A percentile compares a stretch with the other conserved stretches of the same genome.
Evolutionary conservation across 2,329 filamentous ascomycete genomes (phyloP).

Genomic region (Alternaria triticina): DNA sequence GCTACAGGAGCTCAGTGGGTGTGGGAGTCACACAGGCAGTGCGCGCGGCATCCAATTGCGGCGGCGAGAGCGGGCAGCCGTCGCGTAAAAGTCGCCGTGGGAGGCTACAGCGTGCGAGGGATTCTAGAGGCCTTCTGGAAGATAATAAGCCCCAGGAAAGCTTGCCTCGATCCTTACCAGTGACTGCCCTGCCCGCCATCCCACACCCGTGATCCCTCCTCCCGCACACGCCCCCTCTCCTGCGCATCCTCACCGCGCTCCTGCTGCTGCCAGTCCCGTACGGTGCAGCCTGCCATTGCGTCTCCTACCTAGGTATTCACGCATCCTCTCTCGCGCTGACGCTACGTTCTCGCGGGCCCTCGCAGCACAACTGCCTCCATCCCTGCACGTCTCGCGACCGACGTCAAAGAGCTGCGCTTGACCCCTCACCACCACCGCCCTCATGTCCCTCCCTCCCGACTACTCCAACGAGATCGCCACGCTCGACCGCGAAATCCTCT

Average conservation of each 20-base stretch:
- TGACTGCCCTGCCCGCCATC: constrained; percentile 22
- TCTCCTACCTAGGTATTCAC: neutral
- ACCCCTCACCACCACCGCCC: constrained; percentile 41
- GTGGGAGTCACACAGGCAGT: constrained; percentile 4
- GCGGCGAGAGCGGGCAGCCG: constrained; percentile 15
- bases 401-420: constrained; percentile 47
- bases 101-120: constrained; percentile 4
- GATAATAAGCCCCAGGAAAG: constrained; percentile 25
- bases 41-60: constrained; percentile 20
- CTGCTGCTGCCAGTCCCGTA: constrained; percentile 1
- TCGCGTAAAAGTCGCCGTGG: constrained; percentile 6
- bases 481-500: constrained; percentile 67
- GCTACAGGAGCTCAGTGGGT: neutral
- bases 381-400: constrained; percentile 46
- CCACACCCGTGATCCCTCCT: constrained; percentile 21
- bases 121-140: constrained; percentile 43
- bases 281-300: constrained; percentile 11
- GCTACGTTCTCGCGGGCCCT: constrained; percentile 32
- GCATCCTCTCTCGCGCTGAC: constrained; percentile 12
- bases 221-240: constrained; percentile 26
- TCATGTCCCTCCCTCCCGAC: constrained; percentile 51
- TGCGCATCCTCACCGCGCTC: constrained; percentile 23
- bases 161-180: constrained; percentile 21
- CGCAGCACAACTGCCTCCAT: constrained; percentile 40
- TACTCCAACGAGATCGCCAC: constrained; percentile 66